These are phyloP conservation scores for Mycosphaerelloides madeirae DNA, from an alignment of 2,329 filamentous ascomycete genomes.

Conservation along the genomic window DNA sequence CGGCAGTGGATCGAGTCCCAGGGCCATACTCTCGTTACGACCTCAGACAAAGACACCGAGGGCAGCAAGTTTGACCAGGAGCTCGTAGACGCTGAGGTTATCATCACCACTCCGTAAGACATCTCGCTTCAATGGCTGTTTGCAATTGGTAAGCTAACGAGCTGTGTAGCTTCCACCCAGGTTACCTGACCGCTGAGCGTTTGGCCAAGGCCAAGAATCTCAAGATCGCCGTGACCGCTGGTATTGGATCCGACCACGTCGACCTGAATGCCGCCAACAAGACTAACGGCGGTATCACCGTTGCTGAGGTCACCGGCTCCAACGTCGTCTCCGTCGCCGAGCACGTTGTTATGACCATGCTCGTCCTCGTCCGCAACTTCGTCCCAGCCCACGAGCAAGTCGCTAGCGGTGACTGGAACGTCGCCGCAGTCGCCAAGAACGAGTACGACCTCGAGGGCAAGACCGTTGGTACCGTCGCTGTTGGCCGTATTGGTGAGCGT, in stretches of 20 bases:
- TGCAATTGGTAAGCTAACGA: neutral
- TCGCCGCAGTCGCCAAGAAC: conserved; percentile 94
- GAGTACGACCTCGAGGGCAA: conserved; percentile 97
- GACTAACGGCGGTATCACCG: conserved; percentile 95
- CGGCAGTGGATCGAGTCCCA: conserved; percentile 97
- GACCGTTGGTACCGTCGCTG: conserved; percentile 94
- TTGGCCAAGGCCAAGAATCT: conserved; percentile 98
- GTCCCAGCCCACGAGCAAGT: conserved; percentile 96
- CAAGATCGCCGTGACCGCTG: conserved; percentile 93
- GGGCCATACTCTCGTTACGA: conserved; percentile 94
- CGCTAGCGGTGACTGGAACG: conserved; percentile 84
- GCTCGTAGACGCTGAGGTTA: conserved; percentile 93
- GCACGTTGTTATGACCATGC: conserved; percentile 99
- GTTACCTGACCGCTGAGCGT: conserved; percentile 94
- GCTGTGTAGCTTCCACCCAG: conserved; percentile 78
- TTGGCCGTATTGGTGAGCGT: conserved; percentile 96
- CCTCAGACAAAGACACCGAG: conserved; percentile 94
- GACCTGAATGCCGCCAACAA: conserved; percentile 96
- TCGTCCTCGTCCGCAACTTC: conserved; percentile 94
- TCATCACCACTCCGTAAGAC: conserved; percentile 92
- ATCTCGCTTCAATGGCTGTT: neutral
- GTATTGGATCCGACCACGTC: conserved; percentile 97
- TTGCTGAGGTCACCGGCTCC: conserved; percentile 94
- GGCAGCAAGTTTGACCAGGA: conserved; percentile 92
- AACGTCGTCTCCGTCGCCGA: conserved; percentile 98